These are phyloP conservation scores for Lasiosphaeriaceae sp. DNA, from an alignment of 495 filamentous ascomycete genomes.

Conservation along the genomic window DNA sequence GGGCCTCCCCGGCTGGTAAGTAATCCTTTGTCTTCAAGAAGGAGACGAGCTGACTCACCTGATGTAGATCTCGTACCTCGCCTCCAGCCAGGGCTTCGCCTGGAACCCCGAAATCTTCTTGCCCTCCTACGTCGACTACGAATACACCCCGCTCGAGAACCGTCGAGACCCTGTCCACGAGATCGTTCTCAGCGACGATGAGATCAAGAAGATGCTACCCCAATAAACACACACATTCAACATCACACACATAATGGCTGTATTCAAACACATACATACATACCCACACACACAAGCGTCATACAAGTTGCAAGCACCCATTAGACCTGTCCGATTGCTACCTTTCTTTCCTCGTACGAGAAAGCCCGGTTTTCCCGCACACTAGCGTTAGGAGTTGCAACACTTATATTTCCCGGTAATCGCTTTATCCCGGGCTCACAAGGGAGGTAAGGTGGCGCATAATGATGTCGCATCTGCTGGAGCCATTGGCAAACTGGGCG, in stretches of 20 bases:
- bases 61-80: conserved; percentile 62
- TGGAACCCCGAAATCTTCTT: conserved; percentile 68
- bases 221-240: conserved; percentile 26
- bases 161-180: conserved; percentile 65
- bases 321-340: too few species aligned
- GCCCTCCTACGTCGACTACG: conserved; percentile 53
- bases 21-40: neutral
- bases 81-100: conserved; percentile 64
- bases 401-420: too few species aligned
- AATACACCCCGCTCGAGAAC: conserved; percentile 58
- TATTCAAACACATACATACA: neutral
- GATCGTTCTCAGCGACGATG: conserved; percentile 61
- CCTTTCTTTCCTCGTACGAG: too few species aligned
- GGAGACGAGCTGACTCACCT: conserved; percentile 8
- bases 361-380: too few species aligned
- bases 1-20: conserved; percentile 60
- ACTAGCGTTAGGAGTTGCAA: too few species aligned
- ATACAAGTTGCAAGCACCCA: too few species aligned
- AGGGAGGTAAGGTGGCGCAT: too few species aligned
- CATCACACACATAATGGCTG: too few species aligned
- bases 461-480: too few species aligned
- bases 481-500: too few species aligned
- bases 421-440: too few species aligned
- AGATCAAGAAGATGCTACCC: conserved; percentile 54
- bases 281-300: neutral